Evolutionary conservation across 106 monocot genomes (phyloP).

Genomic region (Dendrobium nobile): DNA sequence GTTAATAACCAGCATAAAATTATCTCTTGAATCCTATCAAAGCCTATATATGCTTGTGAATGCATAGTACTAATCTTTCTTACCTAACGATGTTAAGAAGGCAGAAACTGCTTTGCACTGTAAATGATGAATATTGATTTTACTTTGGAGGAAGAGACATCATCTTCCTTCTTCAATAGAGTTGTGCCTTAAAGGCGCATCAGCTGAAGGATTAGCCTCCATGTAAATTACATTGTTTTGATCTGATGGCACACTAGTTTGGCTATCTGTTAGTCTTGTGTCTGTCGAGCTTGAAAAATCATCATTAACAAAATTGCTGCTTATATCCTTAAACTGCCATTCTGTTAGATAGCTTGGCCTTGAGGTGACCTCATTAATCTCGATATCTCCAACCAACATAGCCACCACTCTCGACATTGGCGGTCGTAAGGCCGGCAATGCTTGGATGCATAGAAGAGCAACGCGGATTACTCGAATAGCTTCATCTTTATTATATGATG

Average conservation of each 20-base stretch:
- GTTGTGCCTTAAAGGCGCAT: not conserved
- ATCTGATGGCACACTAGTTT: constrained; percentile 4
- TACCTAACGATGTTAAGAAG: too few species aligned
- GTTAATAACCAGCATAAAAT: not conserved
- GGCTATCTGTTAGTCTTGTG: constrained; percentile 3
- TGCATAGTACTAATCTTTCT: too few species aligned
- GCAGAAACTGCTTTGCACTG: too few species aligned
- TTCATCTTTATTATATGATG: constrained; percentile 28
- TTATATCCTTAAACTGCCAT: constrained; percentile 56
- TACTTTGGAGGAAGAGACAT: not conserved
- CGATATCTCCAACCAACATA: constrained; percentile 73
- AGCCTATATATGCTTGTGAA: not conserved
- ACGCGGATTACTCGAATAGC: constrained; percentile 45
- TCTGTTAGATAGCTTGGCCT: constrained; percentile 74
- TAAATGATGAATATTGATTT: not conserved
- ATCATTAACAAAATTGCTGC: constrained; percentile 17
- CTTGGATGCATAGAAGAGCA: constrained; percentile 80
- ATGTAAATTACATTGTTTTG: not conserved
- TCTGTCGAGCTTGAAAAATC: constrained; percentile 12
- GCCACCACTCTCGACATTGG: constrained; percentile 83
- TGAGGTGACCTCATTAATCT: constrained; percentile 37
- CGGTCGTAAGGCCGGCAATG: constrained; percentile 54
- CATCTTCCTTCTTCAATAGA: not conserved
- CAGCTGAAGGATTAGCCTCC: not conserved
- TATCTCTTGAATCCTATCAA: not conserved